A percentile compares a stretch with the other conserved stretches of the same genome.
Conservation (phyloP, 2,329 filamentous ascomycete genomes). For the Celoporthe dispersa region DNA sequence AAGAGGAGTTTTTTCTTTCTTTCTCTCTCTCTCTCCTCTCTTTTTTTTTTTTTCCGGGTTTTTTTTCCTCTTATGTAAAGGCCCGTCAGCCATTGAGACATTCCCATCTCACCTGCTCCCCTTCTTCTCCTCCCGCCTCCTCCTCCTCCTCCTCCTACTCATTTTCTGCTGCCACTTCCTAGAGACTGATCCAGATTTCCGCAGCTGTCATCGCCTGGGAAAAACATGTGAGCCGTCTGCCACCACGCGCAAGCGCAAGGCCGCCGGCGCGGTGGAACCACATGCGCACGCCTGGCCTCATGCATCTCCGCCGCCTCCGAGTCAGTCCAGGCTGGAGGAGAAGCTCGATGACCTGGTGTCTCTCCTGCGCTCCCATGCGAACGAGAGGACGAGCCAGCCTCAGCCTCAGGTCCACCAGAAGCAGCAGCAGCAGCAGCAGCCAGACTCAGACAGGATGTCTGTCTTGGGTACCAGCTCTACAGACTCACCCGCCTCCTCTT, state of each 20-base stretch:
- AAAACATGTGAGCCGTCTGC: constrained; percentile 32
- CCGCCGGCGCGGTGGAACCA: constrained; percentile 14
- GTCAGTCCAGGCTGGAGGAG: constrained; percentile 5
- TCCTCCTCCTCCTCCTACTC: too few relatives aligned
- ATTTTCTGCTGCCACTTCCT: not conserved
- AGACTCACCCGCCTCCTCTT: not conserved
- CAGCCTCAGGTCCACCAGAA: not conserved
- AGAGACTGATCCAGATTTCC: not conserved
- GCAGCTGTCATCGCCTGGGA: constrained; percentile 34
- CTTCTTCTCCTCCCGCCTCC: too few relatives aligned
- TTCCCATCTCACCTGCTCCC: too few relatives aligned
- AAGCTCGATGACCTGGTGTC: constrained; percentile 14
- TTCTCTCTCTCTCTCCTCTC: too few relatives aligned
- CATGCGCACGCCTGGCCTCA: constrained; percentile 3
- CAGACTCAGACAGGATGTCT: not conserved
- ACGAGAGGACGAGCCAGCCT: not conserved
- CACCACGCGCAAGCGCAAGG: constrained; percentile 33
- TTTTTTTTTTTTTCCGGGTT: too few relatives aligned
- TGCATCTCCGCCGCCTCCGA: not conserved
- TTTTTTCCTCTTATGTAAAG: too few relatives aligned
- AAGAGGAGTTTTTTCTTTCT: too few relatives aligned
- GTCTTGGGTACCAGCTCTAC: not conserved
- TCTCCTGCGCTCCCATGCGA: constrained; percentile 11
- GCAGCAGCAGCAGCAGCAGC: too few relatives aligned
- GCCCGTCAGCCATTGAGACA: not conserved